Evolutionary conservation across 2,329 filamentous ascomycete species (phyloP).

Genomic region (Thyridium curvatum): DNA sequence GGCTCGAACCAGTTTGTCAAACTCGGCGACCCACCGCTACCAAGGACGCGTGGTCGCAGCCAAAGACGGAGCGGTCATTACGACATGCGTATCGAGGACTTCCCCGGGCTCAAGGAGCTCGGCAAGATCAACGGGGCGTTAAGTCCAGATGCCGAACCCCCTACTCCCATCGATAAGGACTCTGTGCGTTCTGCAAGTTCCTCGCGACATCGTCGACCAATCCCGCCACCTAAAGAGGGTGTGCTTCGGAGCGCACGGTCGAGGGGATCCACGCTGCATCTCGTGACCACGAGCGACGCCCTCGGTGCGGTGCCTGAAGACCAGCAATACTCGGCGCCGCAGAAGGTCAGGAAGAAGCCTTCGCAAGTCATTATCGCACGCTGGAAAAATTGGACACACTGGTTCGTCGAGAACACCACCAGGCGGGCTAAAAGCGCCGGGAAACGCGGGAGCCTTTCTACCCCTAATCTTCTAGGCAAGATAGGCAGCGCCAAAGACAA

Average conservation of each 20-base stretch:
- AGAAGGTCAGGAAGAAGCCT: slow-evolving; percentile 49
- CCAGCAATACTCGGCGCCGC: slow-evolving; percentile 19
- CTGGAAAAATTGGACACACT: slow-evolving; percentile 60
- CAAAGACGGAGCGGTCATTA: slow-evolving; percentile 68
- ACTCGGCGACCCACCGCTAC: slow-evolving; percentile 39
- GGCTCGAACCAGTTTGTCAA: slow-evolving; percentile 33
- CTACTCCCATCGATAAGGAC: slow-evolving; percentile 73
- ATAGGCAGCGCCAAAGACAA: slow-evolving; percentile 32
- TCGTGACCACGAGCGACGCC: slow-evolving; percentile 62
- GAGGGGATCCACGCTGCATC: slow-evolving; percentile 78
- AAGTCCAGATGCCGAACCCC: slow-evolving; percentile 44
- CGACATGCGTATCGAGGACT: slow-evolving; percentile 63
- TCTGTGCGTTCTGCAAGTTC: slow-evolving; percentile 70
- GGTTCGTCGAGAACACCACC: slow-evolving; percentile 51
- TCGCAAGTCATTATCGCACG: slow-evolving; percentile 53
- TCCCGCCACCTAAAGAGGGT: slow-evolving; percentile 82
- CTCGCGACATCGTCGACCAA: slow-evolving; percentile 66
- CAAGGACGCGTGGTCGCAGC: slow-evolving; percentile 68
- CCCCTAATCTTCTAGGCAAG: slow-evolving; percentile 51
- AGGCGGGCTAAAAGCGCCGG: slow-evolving; percentile 41
- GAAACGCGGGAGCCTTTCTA: slow-evolving; percentile 49
- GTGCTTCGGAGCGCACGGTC: slow-evolving; percentile 62
- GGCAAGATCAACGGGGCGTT: slow-evolving; percentile 30
- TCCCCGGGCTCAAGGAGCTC: slow-evolving; percentile 69
- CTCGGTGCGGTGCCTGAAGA: slow-evolving; percentile 22